Base-by-base conservation (phyloP, 2,329 filamentous ascomycete species). In the Beauveria caledonica region DNA sequence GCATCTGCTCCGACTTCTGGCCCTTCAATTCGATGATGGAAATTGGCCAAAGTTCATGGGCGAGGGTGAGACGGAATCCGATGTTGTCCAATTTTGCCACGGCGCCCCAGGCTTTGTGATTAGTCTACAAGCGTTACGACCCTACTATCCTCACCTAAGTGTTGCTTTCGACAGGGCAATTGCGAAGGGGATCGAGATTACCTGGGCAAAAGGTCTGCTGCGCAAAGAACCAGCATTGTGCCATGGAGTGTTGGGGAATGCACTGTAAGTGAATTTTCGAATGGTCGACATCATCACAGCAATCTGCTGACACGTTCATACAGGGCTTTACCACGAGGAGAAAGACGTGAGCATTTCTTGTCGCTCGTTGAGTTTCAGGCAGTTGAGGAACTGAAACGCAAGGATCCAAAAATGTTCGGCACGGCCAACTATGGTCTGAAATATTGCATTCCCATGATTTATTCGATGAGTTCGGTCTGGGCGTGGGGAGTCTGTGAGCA, bases 151-250 rank as follows among this genome's bases (percentile, higher is more conserved):
- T 0, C 74, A 73, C 1, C 72, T 87, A 8, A 70, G 77, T 25
- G 73, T 76, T 0, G 77, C 77, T 50, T 85, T 87, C 60, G 78
- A 83, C 23, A 69, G 66, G 25, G 80, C 81, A 1, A 77, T 87
- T 17, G 69, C 66, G 8, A 80, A 77, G 54, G 83, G 79, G 3
- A 74, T 80, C 59, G 76, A 76, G 17, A 79, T 82, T 58, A 77
- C 82, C 25, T 81, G 80, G 77, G 76, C 80, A 63, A 76, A 80
- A 49, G 85, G 85, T 0, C 67, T 87, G 11, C 71, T 88, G 63
- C 84, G 77, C 11, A 88, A 88, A 64, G 81, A 85, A 66, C 84
- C 85, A 1, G 86, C 82, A 66, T 68, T 89, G 40, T 88, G 86
- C 66, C 85, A 89, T 66, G 83, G 86, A 0, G 83, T 87, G 29